A percentile compares a stretch with the other conserved stretches of the same genome.
Conservation (phyloP, 805 yeast genomes). For the Saturnispora halmiae region DNA sequence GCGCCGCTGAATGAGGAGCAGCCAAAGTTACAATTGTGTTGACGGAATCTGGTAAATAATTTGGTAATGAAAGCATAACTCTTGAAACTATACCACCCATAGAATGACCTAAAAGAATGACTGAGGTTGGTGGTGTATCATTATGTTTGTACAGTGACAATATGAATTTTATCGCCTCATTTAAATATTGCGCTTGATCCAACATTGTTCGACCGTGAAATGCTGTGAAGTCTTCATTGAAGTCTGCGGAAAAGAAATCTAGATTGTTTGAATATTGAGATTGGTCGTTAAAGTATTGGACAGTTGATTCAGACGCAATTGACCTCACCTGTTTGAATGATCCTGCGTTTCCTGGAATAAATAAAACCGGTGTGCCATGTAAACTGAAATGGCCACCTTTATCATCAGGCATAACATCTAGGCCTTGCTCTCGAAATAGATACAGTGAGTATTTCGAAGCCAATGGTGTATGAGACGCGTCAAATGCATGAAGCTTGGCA, state of each 20-base stretch:
- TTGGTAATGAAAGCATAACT: conserved; percentile 70
- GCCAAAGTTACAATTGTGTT: conserved; percentile 80
- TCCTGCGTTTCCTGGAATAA: conserved; percentile 98
- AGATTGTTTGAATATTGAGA: conserved; percentile 36
- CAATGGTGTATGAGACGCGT: conserved; percentile 54
- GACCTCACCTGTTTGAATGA: conserved; percentile 84
- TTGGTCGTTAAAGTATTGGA: conserved; percentile 31
- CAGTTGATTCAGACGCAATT: conserved; percentile 75
- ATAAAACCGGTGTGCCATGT: conserved; percentile 79
- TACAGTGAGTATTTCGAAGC: conserved; percentile 80
- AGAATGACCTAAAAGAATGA: conserved; percentile 79
- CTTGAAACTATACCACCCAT: conserved; percentile 97
- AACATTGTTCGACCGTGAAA: conserved; percentile 89
- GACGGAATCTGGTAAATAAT: conserved; percentile 61
- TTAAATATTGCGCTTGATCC: conserved; percentile 88
- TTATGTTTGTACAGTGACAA: conserved; percentile 49
- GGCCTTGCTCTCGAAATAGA: conserved; percentile 76
- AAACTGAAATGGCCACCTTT: conserved; percentile 20
- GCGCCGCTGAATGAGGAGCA: conserved; percentile 88
- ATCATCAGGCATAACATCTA: conserved; percentile 47
- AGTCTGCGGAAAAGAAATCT: conserved; percentile 88
- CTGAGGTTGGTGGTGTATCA: conserved; percentile 38
- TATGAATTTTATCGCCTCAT: conserved; percentile 78
- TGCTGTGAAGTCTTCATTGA: conserved; percentile 93
- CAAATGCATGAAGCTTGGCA: conserved; percentile 66